A percentile compares a stretch with the other conserved stretches of the same genome.
phyloP scores from a whole-genome alignment of 2,329 filamentous ascomycete genomes.

The Colletotrichum musae region DNA sequence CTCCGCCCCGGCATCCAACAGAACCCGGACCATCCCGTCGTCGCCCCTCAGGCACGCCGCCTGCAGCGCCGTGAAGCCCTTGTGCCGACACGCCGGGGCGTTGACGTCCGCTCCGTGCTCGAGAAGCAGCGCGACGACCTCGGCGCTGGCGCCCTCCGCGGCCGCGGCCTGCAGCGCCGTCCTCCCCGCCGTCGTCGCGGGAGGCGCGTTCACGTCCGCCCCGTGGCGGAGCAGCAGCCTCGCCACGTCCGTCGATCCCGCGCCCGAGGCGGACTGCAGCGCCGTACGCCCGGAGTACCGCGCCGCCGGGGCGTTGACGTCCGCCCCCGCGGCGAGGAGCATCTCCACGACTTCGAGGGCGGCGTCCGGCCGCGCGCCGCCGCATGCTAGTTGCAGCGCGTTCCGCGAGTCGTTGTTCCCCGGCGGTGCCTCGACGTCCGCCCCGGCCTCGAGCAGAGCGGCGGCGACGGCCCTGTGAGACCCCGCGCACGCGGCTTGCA shows the following conservation, averaged over 20 bases:
- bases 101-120: slow-evolving; percentile 42
- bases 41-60: slow-evolving; percentile 52
- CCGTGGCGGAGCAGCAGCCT: slow-evolving; percentile 48
- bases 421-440: slow-evolving; percentile 51
- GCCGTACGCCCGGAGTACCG: slow-evolving; percentile 55
- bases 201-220: slow-evolving; percentile 50
- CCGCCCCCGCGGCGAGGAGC: slow-evolving; percentile 48
- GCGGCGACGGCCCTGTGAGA: slow-evolving; percentile 46
- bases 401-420: slow-evolving; percentile 53
- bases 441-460: slow-evolving; percentile 49
- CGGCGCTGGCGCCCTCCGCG: slow-evolving; percentile 17
- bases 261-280: slow-evolving; percentile 54
- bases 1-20: slow-evolving; percentile 44
- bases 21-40: slow-evolving; percentile 47
- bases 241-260: slow-evolving; percentile 46
- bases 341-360: slow-evolving; percentile 47
- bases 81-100: slow-evolving; percentile 37
- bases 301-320: slow-evolving; percentile 47
- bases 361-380: slow-evolving; percentile 40
- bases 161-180: slow-evolving; percentile 46
- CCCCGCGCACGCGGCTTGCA: slow-evolving; percentile 53
- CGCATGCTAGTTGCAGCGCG: slow-evolving; percentile 56
- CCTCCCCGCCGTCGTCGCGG: slow-evolving; percentile 40
- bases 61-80: slow-evolving; percentile 51
- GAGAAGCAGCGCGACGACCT: slow-evolving; percentile 37